Base-by-base conservation (phyloP, 2,329 filamentous ascomycete genomes). In the Arthrocladium fulminans region DNA sequence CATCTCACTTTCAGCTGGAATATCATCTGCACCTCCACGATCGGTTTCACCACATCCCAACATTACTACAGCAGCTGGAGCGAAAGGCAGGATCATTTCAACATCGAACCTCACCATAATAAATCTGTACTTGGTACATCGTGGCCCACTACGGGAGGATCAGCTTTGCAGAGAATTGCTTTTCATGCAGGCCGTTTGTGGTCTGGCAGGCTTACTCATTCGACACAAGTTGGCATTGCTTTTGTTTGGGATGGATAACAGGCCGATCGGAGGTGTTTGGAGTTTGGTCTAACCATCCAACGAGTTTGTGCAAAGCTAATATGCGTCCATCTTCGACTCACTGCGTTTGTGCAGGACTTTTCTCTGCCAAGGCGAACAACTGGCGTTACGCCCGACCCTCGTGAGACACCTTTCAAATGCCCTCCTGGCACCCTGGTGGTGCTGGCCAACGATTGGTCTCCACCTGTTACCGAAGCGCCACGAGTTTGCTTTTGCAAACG, bases 61-160 rank as follows among this genome's bases (percentile, higher is more conserved):
- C 20, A 44, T 27, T 22, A 44, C 41, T 3, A 44, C 41, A 12
- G n/a, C 19, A 15, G 7, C 34, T 39, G 44, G 44, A 86, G 86
- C 7, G 69, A 74, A 56, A 24, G 44, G 44, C 20, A 45, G 50
- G 10, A 84, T 97, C 58, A 71, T 80, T 20, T 84, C 92, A 67
- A 90, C 83, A 17, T 88, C 81, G 55, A 98, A 98, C 66, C 76
- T 98, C 54, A 98, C 92, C 7, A 77, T 98, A 41, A 74, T 98
- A 57, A 98, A 98, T 64, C 75, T 98, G 48, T 98, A 90, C 90
- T 73, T 98, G 53, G 86, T 97, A 45, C 94, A 88, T 86, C 83
- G 89, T 64, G 92, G 92, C 0, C 89, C 92, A 2, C 78, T 94
- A 74, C 79, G 86, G 53, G 92, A 98, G 65, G 86, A 95, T 67